phyloP scores from a whole-genome alignment of 768 basidiomycete species.

The Leccinum obscurum region DNA sequence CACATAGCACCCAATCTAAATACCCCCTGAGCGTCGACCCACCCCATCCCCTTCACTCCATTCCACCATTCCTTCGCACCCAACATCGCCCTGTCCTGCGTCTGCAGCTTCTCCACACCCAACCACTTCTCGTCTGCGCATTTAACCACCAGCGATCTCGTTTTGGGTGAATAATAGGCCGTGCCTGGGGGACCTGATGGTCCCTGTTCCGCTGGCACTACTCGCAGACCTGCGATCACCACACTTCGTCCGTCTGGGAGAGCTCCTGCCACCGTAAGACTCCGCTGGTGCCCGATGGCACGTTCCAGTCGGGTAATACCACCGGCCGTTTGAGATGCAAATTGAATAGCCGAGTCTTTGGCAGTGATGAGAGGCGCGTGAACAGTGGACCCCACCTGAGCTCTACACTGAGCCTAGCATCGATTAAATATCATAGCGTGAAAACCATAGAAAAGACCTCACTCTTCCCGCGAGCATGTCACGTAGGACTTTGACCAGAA shows the following conservation, averaged over 20 bases:
- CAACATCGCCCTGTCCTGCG: slow-evolving; percentile 57
- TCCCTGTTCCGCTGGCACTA: slow-evolving; percentile 6
- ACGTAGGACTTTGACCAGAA: slow-evolving; percentile 71
- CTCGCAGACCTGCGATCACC: slow-evolving; percentile 21
- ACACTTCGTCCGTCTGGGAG: slow-evolving; percentile 32
- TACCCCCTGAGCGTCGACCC: slow-evolving; percentile 18
- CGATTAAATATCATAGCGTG: background rate
- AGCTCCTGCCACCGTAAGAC: slow-evolving; percentile 18
- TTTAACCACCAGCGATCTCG: slow-evolving; percentile 47
- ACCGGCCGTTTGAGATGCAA: slow-evolving; percentile 22
- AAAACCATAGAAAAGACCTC: slow-evolving; percentile 9
- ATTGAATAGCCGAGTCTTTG: slow-evolving; percentile 17
- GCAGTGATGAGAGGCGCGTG: slow-evolving; percentile 47
- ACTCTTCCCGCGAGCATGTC: slow-evolving; percentile 61
- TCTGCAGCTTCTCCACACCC: slow-evolving; percentile 56
- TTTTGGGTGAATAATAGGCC: slow-evolving; percentile 42
- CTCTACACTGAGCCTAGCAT: slow-evolving; percentile 45
- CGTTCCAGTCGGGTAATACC: slow-evolving; percentile 24
- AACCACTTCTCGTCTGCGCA: slow-evolving; percentile 57
- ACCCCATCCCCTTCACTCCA: slow-evolving; percentile 46
- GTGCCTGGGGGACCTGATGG: slow-evolving; percentile 37
- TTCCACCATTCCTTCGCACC: slow-evolving; percentile 78
- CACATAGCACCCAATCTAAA: slow-evolving; percentile 17
- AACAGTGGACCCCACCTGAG: slow-evolving; percentile 44
- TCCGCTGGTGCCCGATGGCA: slow-evolving; percentile 32